Evolutionary conservation across 2,329 filamentous ascomycete genomes (phyloP).

Genomic region (Calycina herbarum): DNA sequence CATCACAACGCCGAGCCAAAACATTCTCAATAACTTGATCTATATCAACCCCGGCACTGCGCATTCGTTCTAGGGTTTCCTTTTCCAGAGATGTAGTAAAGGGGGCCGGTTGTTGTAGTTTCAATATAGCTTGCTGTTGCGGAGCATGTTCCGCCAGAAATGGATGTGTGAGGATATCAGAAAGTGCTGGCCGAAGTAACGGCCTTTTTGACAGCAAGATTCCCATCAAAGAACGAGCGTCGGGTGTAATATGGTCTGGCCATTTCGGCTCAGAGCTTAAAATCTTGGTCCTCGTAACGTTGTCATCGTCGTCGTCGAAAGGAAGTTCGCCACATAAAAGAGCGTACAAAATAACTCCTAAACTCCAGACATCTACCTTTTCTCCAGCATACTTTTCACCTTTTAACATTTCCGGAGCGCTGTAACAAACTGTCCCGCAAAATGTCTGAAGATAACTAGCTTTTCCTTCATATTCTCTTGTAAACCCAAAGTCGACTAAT

Average conservation of each 20-base stretch:
- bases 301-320: conserved; percentile 95
- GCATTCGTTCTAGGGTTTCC: conserved; percentile 89
- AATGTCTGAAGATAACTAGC: conserved; percentile 95
- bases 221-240: conserved; percentile 76
- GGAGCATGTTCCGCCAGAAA: conserved; percentile 87
- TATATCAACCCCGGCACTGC: conserved; percentile 88
- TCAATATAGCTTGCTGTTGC: conserved; percentile 85
- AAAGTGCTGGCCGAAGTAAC: conserved; percentile 74
- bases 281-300: conserved; percentile 80
- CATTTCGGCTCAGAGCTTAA: conserved; percentile 82
- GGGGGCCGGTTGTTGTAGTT: conserved; percentile 74
- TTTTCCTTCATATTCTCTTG: conserved; percentile 93
- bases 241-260: conserved; percentile 74
- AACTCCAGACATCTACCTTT: conserved; percentile 95
- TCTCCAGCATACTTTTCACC: conserved; percentile 97
- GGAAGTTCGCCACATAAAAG: conserved; percentile 82
- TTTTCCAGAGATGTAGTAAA: conserved; percentile 88
- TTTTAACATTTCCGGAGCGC: conserved; percentile 96
- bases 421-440: conserved; percentile 97
- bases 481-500: conserved; percentile 96
- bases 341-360: conserved; percentile 83
- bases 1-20: conserved; percentile 83
- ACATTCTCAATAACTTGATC: conserved; percentile 95
- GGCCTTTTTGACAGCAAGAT: conserved; percentile 87
- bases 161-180: conserved; percentile 83